phyloP scores from a whole-genome alignment of 2,329 filamentous ascomycete genomes.

The Aspergillus floridensis region DNA sequence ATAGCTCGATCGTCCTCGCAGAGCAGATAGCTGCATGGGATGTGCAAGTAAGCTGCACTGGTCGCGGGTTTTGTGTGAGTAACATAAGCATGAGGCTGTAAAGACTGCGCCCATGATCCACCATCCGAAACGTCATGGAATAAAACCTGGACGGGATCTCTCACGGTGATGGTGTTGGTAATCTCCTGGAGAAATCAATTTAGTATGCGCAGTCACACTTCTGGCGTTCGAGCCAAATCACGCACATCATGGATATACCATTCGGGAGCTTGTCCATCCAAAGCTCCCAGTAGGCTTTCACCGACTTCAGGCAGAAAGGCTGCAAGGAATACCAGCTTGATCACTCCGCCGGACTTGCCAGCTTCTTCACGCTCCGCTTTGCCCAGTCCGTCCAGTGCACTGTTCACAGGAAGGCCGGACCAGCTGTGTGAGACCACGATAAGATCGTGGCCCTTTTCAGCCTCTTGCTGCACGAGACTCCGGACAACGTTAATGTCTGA shows the following conservation, averaged over 20 bases:
- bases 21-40: constrained; percentile 28
- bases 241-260: constrained; percentile 33
- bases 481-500: constrained; percentile 34
- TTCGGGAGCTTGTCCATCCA: constrained; percentile 26
- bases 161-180: constrained; percentile 25
- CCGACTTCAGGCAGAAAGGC: constrained; percentile 34
- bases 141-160: constrained; percentile 25
- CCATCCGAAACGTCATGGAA: constrained; percentile 34
- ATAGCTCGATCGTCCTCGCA: constrained; percentile 32
- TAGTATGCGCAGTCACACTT: neutral
- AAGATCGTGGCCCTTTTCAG: constrained; percentile 25
- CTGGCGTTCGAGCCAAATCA: neutral
- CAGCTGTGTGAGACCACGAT: too few species aligned
- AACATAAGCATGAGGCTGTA: constrained; percentile 31
- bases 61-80: constrained; percentile 29
- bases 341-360: constrained; percentile 34
- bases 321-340: constrained; percentile 34
- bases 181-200: constrained; percentile 9
- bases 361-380: constrained; percentile 15
- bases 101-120: constrained; percentile 25
- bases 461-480: constrained; percentile 29
- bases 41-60: constrained; percentile 24
- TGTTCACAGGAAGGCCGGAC: too few species aligned
- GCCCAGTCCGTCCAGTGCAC: too few species aligned
- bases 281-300: constrained; percentile 28